These are phyloP conservation scores for Penicillium palitans DNA, from an alignment of 2,329 filamentous ascomycete genomes.

Conservation along the genomic window DNA sequence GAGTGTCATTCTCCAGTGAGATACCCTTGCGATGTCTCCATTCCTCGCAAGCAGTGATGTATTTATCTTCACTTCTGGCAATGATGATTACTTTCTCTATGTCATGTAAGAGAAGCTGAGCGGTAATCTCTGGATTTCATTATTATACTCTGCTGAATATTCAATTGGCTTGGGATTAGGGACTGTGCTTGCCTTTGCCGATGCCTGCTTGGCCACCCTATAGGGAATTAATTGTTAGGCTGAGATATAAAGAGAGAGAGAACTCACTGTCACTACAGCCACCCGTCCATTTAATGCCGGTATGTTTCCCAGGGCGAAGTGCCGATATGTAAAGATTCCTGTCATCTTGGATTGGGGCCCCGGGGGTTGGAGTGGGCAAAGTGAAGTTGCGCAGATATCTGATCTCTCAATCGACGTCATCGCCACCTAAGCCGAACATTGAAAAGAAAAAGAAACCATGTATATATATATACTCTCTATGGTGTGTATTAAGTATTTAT, in stretches of 20 bases:
- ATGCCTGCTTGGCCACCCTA: conserved; percentile 35
- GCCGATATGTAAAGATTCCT: conserved; percentile 29
- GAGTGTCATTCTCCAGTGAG: conserved; percentile 19
- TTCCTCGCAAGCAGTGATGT: conserved; percentile 22
- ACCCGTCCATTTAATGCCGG: conserved; percentile 30
- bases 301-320: conserved; percentile 30
- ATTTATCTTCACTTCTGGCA: conserved; percentile 28
- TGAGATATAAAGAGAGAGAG: not conserved
- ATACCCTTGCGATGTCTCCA: conserved; percentile 25
- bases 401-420: not conserved
- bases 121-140: conserved; percentile 27
- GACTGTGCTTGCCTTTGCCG: conserved; percentile 24
- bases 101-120: conserved; percentile 33
- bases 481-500: conserved; percentile 9
- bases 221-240: not conserved
- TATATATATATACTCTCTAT: conserved; percentile 2
- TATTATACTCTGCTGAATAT: not conserved
- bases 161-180: not conserved
- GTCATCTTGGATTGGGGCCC: conserved; percentile 21
- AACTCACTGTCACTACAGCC: conserved; percentile 32
- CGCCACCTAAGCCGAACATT: not conserved
- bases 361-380: not conserved
- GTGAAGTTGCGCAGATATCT: not conserved
- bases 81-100: conserved; percentile 33
- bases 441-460: not conserved